A percentile compares a stretch with the other conserved stretches of the same genome.
Evolutionary conservation across 1,284 basidiomycete genomes (phyloP).

Genomic region (Apiotrichum porosum): DNA sequence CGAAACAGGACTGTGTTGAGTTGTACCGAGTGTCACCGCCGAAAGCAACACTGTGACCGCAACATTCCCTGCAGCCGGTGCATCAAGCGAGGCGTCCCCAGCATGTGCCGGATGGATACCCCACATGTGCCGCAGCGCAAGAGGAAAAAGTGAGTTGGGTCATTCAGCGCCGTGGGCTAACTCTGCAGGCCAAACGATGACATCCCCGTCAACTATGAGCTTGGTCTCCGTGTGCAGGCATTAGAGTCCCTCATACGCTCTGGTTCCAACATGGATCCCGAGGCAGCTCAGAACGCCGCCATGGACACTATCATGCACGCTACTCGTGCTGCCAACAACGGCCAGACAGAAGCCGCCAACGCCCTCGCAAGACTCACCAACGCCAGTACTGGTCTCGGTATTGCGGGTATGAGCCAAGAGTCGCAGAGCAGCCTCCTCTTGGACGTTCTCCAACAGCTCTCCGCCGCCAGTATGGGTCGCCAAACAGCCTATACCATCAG

Average conservation of each 20-base stretch:
- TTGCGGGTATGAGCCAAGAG: conserved; percentile 32
- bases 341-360: conserved; percentile 36
- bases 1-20: conserved; percentile 45
- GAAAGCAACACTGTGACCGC: conserved; percentile 43
- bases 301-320: conserved; percentile 44
- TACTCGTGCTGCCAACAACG: conserved; percentile 37
- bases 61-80: conserved; percentile 47
- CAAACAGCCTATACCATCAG: too few relatives aligned
- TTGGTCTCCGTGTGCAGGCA: conserved; percentile 37
- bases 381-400: conserved; percentile 22
- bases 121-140: conserved; percentile 35
- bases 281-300: conserved; percentile 34
- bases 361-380: conserved; percentile 38
- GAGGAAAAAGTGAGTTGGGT: conserved; percentile 32
- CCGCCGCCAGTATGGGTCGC: conserved; percentile 33
- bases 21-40: conserved; percentile 45
- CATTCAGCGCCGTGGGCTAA: background rate
- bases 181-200: conserved; percentile 18
- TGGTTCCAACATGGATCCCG: conserved; percentile 34
- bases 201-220: conserved; percentile 38
- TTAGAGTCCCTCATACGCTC: conserved; percentile 43
- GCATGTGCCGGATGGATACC: conserved; percentile 45
- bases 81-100: conserved; percentile 43
- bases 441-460: conserved; percentile 43
- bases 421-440: conserved; percentile 39